Evolutionary conservation across 1,284 basidiomycete genomes (phyloP), one percentile per base, ranked within the genome.

Genomic region (Schizopora paradoxa): DNA sequence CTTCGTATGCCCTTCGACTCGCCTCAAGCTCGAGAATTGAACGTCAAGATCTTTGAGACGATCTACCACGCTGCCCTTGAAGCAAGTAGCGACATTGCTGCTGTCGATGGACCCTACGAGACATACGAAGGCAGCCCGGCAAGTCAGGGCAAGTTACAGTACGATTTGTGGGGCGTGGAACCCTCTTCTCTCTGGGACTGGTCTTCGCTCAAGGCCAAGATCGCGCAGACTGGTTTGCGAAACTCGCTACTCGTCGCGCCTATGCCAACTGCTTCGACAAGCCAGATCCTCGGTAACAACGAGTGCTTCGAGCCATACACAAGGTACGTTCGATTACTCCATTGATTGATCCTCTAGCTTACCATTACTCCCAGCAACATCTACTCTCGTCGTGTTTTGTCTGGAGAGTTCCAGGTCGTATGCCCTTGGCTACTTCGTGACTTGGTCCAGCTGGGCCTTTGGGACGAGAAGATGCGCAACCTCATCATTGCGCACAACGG

Each of bases 401-500:
- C 96, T 31, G 96, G 96, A 47, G 96, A 99, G 73, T 99, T 99
- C 88, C 95, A 98, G 67, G 82, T 99, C 52, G 95, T 98, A 52
- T 96, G 93, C 72, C 96, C 95, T 0, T 99, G 96, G 96, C 77
- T 99, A 43, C 79, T 99, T 13, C 86, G 92, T 49, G 96, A 99
- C 60, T 85, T 99, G 47, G 95, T 99, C 58, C 91, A 96, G 61
- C 87, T 86, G 48, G 86, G 86, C 36, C 79, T 99, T 11, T 99
- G 96, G 96, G 82, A 97, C 62, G 95, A 99, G 60, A 82, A 90
- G 61, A 99, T 99, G 95, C 97, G 97, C 79, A 96, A 98, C 71
- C 86, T 90, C 74, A 92, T 99, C 68, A 99, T 99, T 56, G 96
- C 96, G 6, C 87, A 96, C 69, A 88, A 93, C 60, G 95, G 93